Evolutionary conservation across 2,329 filamentous ascomycete species (phyloP).

Genomic region (Aspergillus fructus): DNA sequence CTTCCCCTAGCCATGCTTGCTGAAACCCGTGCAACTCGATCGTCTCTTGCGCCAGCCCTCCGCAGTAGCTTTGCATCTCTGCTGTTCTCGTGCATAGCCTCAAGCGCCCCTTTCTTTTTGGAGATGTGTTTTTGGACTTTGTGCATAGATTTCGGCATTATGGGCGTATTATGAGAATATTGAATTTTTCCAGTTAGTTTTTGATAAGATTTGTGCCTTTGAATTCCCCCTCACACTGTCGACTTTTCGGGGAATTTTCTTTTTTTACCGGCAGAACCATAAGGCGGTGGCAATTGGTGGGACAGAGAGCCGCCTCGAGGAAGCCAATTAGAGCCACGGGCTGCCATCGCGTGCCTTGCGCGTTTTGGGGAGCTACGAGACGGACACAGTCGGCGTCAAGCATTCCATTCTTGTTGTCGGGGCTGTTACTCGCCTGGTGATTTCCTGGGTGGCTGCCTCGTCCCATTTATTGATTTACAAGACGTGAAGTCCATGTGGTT

Average conservation of each 20-base stretch:
- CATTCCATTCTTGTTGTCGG: conserved; percentile 33
- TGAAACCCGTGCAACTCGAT: conserved; percentile 73
- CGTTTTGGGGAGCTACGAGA: conserved; percentile 27
- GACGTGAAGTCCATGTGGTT: conserved; percentile 7
- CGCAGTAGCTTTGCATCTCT: conserved; percentile 80
- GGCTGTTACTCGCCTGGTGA: conserved; percentile 16
- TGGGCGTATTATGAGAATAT: conserved; percentile 7
- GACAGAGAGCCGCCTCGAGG: conserved; percentile 7
- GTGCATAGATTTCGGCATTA: conserved; percentile 72
- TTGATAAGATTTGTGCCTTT: not conserved
- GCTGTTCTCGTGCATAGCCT: conserved; percentile 81
- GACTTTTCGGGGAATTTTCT: conserved; percentile 21
- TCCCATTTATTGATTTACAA: not conserved
- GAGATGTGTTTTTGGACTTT: conserved; percentile 88
- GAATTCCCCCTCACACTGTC: not conserved
- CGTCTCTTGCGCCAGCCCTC: conserved; percentile 75
- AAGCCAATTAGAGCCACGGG: conserved; percentile 19
- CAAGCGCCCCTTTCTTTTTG: conserved; percentile 78
- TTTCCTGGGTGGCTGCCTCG: not conserved
- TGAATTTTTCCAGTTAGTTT: not conserved
- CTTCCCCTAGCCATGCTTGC: conserved; percentile 71
- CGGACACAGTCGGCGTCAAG: conserved; percentile 17
- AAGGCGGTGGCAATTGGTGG: conserved; percentile 26
- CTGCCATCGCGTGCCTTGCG: conserved; percentile 31
- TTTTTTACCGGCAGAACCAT: conserved; percentile 30